Conservation (phyloP, 2,329 filamentous ascomycete genomes). For the Botrytis sinoallii region DNA sequence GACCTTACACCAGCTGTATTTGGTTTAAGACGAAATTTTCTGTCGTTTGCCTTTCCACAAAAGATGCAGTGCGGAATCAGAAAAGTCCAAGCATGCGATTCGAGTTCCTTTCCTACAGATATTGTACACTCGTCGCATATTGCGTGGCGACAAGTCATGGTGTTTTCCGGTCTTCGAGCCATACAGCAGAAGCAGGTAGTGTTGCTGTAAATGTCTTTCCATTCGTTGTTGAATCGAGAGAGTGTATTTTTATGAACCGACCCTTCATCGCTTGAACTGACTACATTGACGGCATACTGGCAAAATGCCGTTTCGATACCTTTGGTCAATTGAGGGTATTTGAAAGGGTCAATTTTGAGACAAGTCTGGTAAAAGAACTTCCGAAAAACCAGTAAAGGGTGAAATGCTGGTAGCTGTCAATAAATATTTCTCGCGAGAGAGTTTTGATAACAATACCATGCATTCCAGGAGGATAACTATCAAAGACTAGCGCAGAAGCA, state of each 20-base stretch:
- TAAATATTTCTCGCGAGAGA: neutral
- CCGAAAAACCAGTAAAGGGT: constrained; percentile 17
- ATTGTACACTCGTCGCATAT: constrained; percentile 7
- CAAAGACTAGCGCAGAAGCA: constrained; percentile 25
- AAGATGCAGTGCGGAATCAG: neutral
- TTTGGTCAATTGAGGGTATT: constrained; percentile 7
- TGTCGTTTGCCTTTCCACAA: neutral
- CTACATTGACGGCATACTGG: constrained; percentile 3
- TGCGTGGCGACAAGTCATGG: constrained; percentile 6
- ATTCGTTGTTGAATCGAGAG: neutral
- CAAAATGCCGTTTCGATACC: constrained; percentile 13
- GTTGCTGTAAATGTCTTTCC: constrained; percentile 16
- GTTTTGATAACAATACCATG: constrained; percentile 16
- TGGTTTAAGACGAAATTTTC: neutral
- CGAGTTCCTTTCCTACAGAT: neutral
- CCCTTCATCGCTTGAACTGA: neutral
- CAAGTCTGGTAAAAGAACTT: constrained; percentile 20
- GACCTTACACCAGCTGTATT: constrained; percentile 19
- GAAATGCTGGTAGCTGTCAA: neutral
- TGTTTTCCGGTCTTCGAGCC: constrained; percentile 11
- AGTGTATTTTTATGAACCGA: neutral
- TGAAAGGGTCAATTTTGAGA: constrained; percentile 10
- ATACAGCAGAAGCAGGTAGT: constrained; percentile 18
- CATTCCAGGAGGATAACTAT: constrained; percentile 25
- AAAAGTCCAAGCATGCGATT: neutral